phyloP scores from a whole-genome alignment of 1,139 yeast genomes.

The Taphrina sp. region DNA sequence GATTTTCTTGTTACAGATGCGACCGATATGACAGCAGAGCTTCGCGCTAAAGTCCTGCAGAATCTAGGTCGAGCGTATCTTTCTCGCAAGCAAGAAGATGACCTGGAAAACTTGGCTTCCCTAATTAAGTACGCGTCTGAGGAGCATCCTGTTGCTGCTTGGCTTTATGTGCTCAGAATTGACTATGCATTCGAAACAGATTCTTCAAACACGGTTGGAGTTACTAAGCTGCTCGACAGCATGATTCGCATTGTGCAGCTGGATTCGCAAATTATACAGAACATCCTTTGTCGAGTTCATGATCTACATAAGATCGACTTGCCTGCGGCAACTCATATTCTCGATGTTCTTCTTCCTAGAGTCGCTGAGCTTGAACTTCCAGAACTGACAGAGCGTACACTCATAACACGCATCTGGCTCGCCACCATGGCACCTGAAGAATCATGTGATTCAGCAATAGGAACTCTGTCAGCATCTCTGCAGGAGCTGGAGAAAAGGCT shows the following conservation, averaged over 20 bases:
- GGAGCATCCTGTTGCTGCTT: conserved; percentile 22
- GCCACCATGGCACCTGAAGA: conserved; percentile 20
- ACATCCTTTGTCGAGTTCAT: conserved; percentile 10
- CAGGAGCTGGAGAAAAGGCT: conserved; percentile 32
- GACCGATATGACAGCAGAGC: too few relatives aligned
- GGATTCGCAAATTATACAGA: background rate
- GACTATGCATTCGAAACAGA: background rate
- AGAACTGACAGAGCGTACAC: conserved; percentile 34
- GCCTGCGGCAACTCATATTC: background rate
- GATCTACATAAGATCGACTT: conserved; percentile 9
- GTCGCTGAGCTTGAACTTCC: conserved; percentile 3
- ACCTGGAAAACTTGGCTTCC: background rate
- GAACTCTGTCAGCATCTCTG: background rate
- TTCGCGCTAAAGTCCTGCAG: conserved; percentile 13
- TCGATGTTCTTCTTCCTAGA: conserved; percentile 22
- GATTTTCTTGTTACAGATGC: too few relatives aligned
- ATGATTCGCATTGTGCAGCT: conserved; percentile 24
- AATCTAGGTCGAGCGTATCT: conserved; percentile 21
- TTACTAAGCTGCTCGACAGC: conserved; percentile 13
- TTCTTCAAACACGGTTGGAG: background rate
- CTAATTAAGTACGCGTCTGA: conserved; percentile 18
- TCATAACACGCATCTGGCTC: conserved; percentile 33
- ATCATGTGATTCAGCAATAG: conserved; percentile 4
- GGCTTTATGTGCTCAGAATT: conserved; percentile 12
- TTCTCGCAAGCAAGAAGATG: conserved; percentile 3